phyloP scores from a whole-genome alignment of 2,329 filamentous ascomycete genomes.

The Diaporthe ampelina region DNA sequence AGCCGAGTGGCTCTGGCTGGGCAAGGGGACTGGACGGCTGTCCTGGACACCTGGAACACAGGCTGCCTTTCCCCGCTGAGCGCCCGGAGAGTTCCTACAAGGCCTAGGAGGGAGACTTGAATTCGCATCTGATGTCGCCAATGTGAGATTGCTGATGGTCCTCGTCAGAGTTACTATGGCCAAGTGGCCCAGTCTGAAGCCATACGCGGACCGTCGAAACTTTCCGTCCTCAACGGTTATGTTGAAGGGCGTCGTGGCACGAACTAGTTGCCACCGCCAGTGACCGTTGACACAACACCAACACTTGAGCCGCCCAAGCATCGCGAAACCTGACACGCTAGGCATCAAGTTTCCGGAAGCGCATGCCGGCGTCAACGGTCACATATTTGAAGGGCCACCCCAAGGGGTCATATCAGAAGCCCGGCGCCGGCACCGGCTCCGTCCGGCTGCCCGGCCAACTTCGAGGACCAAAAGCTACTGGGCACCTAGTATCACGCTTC shows the following conservation, averaged over 20 bases:
- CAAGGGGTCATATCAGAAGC: background rate
- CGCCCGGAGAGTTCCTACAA: too few species aligned
- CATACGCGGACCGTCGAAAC: background rate
- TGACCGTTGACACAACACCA: background rate
- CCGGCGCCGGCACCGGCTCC: too few species aligned
- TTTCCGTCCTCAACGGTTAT: background rate
- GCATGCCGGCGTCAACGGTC: background rate
- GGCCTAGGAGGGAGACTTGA: background rate
- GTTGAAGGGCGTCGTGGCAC: too few species aligned
- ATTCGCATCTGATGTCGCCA: background rate
- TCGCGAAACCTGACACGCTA: background rate
- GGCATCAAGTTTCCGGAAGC: background rate
- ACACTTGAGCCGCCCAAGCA: background rate
- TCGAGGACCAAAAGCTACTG: background rate
- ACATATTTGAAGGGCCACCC: background rate
- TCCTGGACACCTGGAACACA: background rate
- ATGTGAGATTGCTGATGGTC: background rate
- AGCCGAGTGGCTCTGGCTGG: conserved; percentile 5
- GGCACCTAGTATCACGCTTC: background rate
- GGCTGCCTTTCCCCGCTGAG: background rate
- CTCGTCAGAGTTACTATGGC: background rate
- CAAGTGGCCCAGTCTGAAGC: background rate
- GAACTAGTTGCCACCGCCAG: background rate
- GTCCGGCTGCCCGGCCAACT: background rate
- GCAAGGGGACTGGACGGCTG: background rate